Evolutionary conservation across 176 grass and related monocot species (phyloP).

Genomic region (Areca catechu): DNA sequence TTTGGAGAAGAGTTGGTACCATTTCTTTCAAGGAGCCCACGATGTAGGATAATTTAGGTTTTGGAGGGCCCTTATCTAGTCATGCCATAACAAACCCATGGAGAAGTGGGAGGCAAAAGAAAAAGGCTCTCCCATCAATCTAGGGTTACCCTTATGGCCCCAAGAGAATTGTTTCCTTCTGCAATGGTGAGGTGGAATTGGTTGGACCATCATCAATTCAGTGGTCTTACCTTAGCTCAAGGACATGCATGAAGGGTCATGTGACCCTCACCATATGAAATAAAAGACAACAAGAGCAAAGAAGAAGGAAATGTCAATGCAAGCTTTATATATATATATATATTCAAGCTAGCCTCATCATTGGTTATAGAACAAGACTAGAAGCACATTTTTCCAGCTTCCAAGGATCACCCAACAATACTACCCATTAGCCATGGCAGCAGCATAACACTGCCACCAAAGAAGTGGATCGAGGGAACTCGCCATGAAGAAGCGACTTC

Average conservation of each 20-base stretch:
- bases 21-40: slow-evolving; percentile 31
- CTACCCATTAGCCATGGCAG: too few species aligned
- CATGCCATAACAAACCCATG: slow-evolving; percentile 15
- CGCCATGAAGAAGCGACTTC: slow-evolving; percentile 61
- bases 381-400: too few species aligned
- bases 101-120: slow-evolving; percentile 11
- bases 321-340: slow-evolving; percentile 4
- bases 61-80: neutral
- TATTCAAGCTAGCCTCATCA: slow-evolving; percentile 1
- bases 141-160: slow-evolving; percentile 66
- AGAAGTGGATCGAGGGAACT: neutral
- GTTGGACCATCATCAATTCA: slow-evolving; percentile 91
- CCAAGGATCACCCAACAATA: too few species aligned
- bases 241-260: slow-evolving; percentile 47
- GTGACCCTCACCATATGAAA: slow-evolving; percentile 37
- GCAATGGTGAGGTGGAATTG: slow-evolving; percentile 62
- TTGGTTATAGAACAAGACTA: neutral
- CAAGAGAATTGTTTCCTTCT: slow-evolving; percentile 60
- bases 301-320: slow-evolving; percentile 9
- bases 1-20: slow-evolving; percentile 13
- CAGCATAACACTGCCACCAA: too few species aligned
- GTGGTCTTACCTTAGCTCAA: slow-evolving; percentile 46
- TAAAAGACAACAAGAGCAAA: slow-evolving; percentile 3
- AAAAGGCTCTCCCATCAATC: slow-evolving; percentile 21
- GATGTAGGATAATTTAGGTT: too few species aligned